Percentiles rank a stretch among this genome's conserved stretches.
phyloP scores from a whole-genome alignment of 2,329 filamentous ascomycete genomes.

The Elsinoe australis region DNA sequence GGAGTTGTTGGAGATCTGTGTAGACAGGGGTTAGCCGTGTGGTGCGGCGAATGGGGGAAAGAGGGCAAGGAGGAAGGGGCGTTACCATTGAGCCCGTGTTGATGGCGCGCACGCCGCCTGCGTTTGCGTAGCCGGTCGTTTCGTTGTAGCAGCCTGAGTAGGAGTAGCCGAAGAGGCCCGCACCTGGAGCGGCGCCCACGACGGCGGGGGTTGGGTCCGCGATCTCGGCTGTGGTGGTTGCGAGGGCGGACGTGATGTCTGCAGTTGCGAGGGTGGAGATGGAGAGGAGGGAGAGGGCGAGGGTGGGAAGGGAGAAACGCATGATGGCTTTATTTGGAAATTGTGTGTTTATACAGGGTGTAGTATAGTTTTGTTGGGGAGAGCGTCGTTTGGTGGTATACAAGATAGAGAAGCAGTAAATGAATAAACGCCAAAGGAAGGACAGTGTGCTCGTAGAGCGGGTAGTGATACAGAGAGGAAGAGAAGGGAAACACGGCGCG shows the following conservation, averaged over 20 bases:
- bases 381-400: not conserved
- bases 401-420: not conserved
- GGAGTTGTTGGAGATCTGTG: slow-evolving; percentile 31
- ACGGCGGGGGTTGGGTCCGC: slow-evolving; percentile 26
- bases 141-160: slow-evolving; percentile 56
- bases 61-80: not conserved
- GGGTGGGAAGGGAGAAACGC: slow-evolving; percentile 14
- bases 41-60: not conserved
- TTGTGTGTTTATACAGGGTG: slow-evolving; percentile 1
- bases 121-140: slow-evolving; percentile 36
- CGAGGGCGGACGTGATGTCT: slow-evolving; percentile 23
- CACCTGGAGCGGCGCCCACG: slow-evolving; percentile 20
- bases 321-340: slow-evolving; percentile 3
- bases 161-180: slow-evolving; percentile 32
- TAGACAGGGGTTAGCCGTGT: not conserved
- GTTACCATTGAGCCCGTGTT: slow-evolving; percentile 40
- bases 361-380: slow-evolving; percentile 7
- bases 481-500: not conserved
- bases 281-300: slow-evolving; percentile 17
- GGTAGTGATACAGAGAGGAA: not conserved
- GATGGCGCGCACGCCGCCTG: slow-evolving; percentile 42
- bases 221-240: slow-evolving; percentile 25
- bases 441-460: not conserved
- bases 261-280: slow-evolving; percentile 21
- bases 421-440: slow-evolving; percentile 1